phyloP scores from a whole-genome alignment of 2,329 filamentous ascomycete species.

The Alternaria brassicae region DNA sequence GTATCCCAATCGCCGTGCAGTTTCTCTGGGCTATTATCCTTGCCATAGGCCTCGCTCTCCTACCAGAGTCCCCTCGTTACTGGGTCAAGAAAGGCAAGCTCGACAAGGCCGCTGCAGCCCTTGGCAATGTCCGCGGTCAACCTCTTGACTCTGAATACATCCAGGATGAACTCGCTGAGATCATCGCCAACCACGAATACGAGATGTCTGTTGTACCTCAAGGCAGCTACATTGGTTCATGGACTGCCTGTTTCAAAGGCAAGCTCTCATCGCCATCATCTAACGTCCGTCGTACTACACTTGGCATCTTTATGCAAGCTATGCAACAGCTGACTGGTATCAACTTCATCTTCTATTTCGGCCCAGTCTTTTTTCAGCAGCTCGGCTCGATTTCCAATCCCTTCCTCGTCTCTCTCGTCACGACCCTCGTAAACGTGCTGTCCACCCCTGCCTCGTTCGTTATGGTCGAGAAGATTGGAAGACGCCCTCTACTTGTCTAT shows the following conservation, averaged over 20 bases:
- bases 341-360: constrained; percentile 72
- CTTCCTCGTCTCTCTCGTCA: constrained; percentile 85
- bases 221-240: constrained; percentile 58
- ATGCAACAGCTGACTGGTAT: constrained; percentile 74
- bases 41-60: constrained; percentile 71
- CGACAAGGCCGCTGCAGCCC: constrained; percentile 68
- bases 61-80: constrained; percentile 87
- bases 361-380: constrained; percentile 81
- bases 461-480: constrained; percentile 81
- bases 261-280: constrained; percentile 58
- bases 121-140: constrained; percentile 78
- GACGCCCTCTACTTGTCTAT: constrained; percentile 78
- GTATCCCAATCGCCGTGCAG: constrained; percentile 83
- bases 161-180: constrained; percentile 81
- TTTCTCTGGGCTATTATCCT: constrained; percentile 84
- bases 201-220: constrained; percentile 66
- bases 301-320: constrained; percentile 59
- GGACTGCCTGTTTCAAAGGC: constrained; percentile 70
- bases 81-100: constrained; percentile 80
- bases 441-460: constrained; percentile 88
- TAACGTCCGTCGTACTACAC: constrained; percentile 57
- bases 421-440: constrained; percentile 85
- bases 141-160: constrained; percentile 76
- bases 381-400: constrained; percentile 73
- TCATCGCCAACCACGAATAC: constrained; percentile 91